Percentiles rank a stretch among this genome's conserved stretches.
Conservation (phyloP, 305 asterid species). For the Solanum aculeatissimum region DNA sequence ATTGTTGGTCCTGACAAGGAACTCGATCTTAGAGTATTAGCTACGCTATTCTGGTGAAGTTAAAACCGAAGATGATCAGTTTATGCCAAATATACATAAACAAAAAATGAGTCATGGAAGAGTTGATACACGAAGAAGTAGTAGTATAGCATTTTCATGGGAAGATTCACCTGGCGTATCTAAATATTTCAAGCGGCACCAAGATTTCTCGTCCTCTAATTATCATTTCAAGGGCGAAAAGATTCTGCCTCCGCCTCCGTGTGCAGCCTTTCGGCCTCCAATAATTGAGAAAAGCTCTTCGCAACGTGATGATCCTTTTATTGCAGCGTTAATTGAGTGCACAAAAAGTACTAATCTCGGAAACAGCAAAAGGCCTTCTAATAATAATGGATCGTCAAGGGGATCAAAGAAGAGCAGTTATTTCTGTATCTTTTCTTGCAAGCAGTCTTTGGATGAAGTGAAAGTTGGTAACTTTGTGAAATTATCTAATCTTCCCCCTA, state of each 20-base stretch:
- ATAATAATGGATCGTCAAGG: constrained; percentile 1
- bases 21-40: not conserved
- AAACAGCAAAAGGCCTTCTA: not conserved
- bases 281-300: constrained; percentile 5
- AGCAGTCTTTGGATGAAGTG: constrained; percentile 30
- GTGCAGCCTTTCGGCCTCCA: constrained; percentile 6
- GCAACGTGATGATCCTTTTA: constrained; percentile 39
- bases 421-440: constrained; percentile 30
- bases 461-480: constrained; percentile 27
- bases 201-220: constrained; percentile 1
- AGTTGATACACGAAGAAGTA: constrained; percentile 17
- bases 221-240: not conserved
- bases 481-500: constrained; percentile 32
- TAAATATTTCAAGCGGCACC: constrained; percentile 17
- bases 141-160: constrained; percentile 56
- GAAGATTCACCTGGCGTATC: constrained; percentile 62
- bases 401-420: not conserved
- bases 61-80: not conserved
- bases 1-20: not conserved
- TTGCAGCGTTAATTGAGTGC: constrained; percentile 45
- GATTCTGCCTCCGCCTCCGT: constrained; percentile 21
- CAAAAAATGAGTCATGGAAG: constrained; percentile 26
- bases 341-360: constrained; percentile 3
- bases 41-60: not conserved
- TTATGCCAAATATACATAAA: not conserved